Evolutionary conservation across 1,284 basidiomycete species (phyloP), one percentile per base, ranked within the genome.

Genomic region (Pterula multifida): DNA sequence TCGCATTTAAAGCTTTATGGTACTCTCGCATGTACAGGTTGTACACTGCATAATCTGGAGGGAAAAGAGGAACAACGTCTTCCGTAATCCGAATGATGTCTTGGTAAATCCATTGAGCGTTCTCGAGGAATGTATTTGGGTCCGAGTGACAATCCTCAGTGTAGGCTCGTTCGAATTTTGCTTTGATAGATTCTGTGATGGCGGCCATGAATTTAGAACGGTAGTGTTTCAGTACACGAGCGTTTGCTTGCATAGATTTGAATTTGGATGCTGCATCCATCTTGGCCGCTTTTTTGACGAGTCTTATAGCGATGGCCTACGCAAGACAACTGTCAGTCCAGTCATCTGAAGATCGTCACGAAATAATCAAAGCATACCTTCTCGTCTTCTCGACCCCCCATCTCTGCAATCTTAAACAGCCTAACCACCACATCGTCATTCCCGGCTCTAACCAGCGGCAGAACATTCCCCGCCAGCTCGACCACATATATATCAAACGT

Each of bases 181-280:
- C 71, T 54, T 81, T 78, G 55, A 95, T 88, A 1, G 89, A 84
- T 15, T 85, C 78, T 1, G 79, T 73, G 63, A 98, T 87, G 24
- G 78, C 76, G 59, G 90, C 89, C 54, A 84, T 78, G 54, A 97
- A 79, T 64, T 94, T 97, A 54, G 88, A 85, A 11, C 93, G 83
- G 65, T 98, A 98, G 64, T 97, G 90, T 68, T 98, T 98, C 67
- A 98, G 86, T 36, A 91, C 75, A 49, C 95, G 85, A 3, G 93
- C 90, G 57, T 95, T 88, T 45, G 93, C 94, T 65, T 91, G 87
- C 75, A 92, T 81, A 9, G 89, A 91, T 62, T 81, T 88, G 70
- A 92, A 93, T 64, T 90, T 90, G 17, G 90, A 84, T 0, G 92
- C 85, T 11, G 90, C 85, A 57, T 93, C 91, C 61, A 87, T 73